These are phyloP conservation scores for Cyclocybe cylindracea DNA, from an alignment of 768 basidiomycete genomes.

Conservation along the genomic window DNA sequence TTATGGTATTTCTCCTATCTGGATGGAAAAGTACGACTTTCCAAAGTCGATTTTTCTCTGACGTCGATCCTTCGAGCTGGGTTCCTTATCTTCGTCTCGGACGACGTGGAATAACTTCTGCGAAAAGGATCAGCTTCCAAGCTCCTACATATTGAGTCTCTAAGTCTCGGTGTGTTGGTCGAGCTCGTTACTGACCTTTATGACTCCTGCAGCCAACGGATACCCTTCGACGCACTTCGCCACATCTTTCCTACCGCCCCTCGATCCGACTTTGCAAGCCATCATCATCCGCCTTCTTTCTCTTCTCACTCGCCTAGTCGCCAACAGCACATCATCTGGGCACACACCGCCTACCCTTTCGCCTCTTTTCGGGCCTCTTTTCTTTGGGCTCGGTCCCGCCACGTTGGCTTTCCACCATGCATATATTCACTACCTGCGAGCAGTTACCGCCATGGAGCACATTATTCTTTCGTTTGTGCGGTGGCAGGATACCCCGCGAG, in stretches of 20 bases:
- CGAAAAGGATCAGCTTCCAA: too few species aligned
- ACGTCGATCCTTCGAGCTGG: constrained; percentile 1
- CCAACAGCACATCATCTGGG: constrained; percentile 82
- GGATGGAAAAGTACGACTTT: not conserved
- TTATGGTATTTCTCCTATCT: not conserved
- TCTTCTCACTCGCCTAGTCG: constrained; percentile 81
- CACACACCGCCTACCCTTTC: constrained; percentile 91
- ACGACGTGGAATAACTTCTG: too few species aligned
- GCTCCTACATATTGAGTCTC: too few species aligned
- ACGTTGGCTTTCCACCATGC: constrained; percentile 50
- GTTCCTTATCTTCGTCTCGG: not conserved
- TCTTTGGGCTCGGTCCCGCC: constrained; percentile 77
- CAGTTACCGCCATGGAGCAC: constrained; percentile 89
- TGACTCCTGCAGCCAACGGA: constrained; percentile 43
- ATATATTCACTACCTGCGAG: constrained; percentile 69
- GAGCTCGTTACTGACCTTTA: not conserved
- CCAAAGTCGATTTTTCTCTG: not conserved
- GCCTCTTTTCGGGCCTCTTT: constrained; percentile 83
- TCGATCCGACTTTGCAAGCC: constrained; percentile 55
- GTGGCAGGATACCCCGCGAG: constrained; percentile 65
- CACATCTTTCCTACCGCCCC: constrained; percentile 53
- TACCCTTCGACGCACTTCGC: constrained; percentile 77
- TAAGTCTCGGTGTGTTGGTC: too few species aligned
- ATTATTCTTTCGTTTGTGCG: constrained; percentile 89
- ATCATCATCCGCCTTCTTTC: constrained; percentile 72